phyloP scores from a whole-genome alignment of 805 yeast genomes.

The Wickerhamiella lipophila region DNA sequence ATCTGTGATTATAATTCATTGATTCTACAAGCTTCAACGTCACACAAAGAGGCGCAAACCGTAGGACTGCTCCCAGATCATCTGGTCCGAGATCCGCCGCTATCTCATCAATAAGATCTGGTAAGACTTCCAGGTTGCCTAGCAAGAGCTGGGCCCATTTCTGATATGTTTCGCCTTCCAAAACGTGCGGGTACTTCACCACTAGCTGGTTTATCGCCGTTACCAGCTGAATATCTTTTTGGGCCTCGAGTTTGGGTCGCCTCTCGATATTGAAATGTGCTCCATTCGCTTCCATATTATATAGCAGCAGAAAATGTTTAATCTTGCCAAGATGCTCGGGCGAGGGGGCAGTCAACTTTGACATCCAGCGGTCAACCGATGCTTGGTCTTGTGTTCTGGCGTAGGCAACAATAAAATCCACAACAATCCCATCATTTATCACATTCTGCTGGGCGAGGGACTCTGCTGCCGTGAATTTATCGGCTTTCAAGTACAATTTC shows the following conservation, averaged over 20 bases:
- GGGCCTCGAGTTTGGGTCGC: background rate
- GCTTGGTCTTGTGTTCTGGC: background rate
- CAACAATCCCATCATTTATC: background rate
- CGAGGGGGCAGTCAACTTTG: background rate
- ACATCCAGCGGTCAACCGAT: background rate
- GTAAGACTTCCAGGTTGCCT: background rate
- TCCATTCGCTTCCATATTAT: background rate
- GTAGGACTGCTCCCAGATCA: background rate
- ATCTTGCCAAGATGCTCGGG: background rate
- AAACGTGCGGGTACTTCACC: background rate
- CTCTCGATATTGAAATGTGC: background rate
- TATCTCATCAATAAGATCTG: background rate
- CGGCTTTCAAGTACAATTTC: background rate
- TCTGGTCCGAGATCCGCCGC: background rate
- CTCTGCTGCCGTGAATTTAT: slow-evolving; percentile 2
- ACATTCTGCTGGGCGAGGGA: background rate
- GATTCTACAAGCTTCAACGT: background rate
- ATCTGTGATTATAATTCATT: background rate
- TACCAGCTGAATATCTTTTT: background rate
- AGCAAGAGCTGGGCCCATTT: background rate
- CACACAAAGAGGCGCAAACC: background rate
- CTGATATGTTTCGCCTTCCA: background rate
- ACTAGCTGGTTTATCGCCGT: background rate
- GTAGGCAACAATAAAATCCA: slow-evolving; percentile 1
- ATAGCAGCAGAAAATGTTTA: background rate